Percentiles rank a stretch among this genome's conserved stretches.
Conservation (phyloP, 1,139 yeast species). For the Hyphopichia fennica region DNA sequence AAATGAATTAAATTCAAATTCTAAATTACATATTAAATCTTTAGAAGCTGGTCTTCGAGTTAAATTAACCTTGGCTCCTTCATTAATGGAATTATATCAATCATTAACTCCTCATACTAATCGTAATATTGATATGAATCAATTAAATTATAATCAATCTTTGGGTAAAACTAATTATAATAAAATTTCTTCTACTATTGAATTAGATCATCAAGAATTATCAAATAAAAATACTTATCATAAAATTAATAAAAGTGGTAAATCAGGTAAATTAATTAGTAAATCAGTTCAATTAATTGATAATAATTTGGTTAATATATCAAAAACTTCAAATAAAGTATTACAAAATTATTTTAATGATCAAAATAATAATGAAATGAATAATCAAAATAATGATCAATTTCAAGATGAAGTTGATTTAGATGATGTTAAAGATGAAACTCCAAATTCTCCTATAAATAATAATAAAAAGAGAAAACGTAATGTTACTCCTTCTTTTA, state of each 20-base stretch:
- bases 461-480: not conserved
- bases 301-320: slow-evolving; percentile 34
- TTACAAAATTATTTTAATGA: slow-evolving; percentile 14
- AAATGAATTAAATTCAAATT: slow-evolving; percentile 7
- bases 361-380: too few relatives aligned
- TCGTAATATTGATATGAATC: not conserved
- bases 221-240: not conserved
- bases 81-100: slow-evolving; percentile 43
- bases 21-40: slow-evolving; percentile 51
- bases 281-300: slow-evolving; percentile 36
- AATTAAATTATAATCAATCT: not conserved
- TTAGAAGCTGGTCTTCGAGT: slow-evolving; percentile 54
- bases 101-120: slow-evolving; percentile 37
- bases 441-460: not conserved
- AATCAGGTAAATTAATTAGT: slow-evolving; percentile 14
- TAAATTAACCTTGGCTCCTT: slow-evolving; percentile 46
- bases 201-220: not conserved
- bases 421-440: too few relatives aligned
- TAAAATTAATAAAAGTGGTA: not conserved
- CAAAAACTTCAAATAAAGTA: slow-evolving; percentile 33
- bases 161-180: not conserved
- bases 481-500: slow-evolving; percentile 35
- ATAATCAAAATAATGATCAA: not conserved
- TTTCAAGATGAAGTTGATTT: too few relatives aligned
- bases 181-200: not conserved